A percentile compares a stretch with the other conserved stretches of the same genome.
These are phyloP conservation scores for Wickerhamomyces strasburgensis DNA, from an alignment of 805 yeast genomes.

Conservation along the genomic window DNA sequence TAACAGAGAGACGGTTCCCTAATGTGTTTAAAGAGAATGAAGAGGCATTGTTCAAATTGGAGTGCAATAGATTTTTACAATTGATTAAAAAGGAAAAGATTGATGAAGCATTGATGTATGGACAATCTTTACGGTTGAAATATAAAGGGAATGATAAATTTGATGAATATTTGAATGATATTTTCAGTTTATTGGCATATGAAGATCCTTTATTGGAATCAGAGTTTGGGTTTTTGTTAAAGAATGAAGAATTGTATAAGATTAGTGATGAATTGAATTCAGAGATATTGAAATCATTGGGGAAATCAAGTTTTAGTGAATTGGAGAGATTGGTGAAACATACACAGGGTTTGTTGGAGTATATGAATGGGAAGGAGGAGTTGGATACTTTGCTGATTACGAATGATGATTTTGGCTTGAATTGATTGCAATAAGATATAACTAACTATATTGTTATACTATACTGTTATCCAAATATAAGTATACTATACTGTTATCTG, in stretches of 20 bases:
- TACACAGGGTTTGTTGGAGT: conserved; percentile 32
- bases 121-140: conserved; percentile 31
- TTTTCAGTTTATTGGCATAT: conserved; percentile 49
- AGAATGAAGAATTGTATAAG: conserved; percentile 31
- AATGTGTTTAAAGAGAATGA: conserved; percentile 29
- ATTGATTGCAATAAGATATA: not conserved
- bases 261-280: conserved; percentile 39
- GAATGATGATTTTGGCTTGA: conserved; percentile 37
- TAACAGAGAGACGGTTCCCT: conserved; percentile 31
- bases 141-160: conserved; percentile 31
- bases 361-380: conserved; percentile 28
- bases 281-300: conserved; percentile 36
- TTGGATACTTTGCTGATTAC: conserved; percentile 36
- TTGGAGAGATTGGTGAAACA: conserved; percentile 40
- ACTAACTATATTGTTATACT: not conserved
- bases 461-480: not conserved
- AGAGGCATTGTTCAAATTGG: conserved; percentile 35
- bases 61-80: conserved; percentile 39
- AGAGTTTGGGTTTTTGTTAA: conserved; percentile 35
- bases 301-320: conserved; percentile 39
- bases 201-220: conserved; percentile 37
- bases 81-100: conserved; percentile 28
- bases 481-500: not conserved
- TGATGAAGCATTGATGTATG: conserved; percentile 34
- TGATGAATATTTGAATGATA: conserved; percentile 36